These are phyloP conservation scores for Solanum neorickii DNA, from an alignment of 257 asterid genomes.

Conservation along the genomic window DNA sequence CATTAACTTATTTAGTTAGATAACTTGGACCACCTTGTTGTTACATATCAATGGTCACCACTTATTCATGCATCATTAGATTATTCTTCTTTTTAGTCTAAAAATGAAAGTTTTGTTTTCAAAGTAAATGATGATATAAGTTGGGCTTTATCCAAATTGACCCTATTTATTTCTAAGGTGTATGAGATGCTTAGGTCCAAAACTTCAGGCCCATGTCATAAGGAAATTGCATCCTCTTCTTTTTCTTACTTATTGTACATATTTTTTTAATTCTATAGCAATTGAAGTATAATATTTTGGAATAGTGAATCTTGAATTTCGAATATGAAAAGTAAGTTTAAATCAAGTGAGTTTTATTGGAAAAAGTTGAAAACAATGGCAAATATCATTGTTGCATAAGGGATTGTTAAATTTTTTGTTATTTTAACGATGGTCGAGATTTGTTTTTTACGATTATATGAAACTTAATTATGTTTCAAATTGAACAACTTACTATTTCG, in stretches of 20 bases:
- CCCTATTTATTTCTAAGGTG: not conserved
- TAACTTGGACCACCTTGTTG: slow-evolving; percentile 8
- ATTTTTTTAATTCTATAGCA: not conserved
- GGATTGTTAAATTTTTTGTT: not conserved
- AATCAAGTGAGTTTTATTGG: not conserved
- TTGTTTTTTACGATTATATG: too few species aligned
- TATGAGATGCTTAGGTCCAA: not conserved
- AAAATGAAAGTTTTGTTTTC: not conserved
- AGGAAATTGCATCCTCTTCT: not conserved
- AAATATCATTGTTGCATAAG: not conserved
- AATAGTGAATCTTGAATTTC: not conserved
- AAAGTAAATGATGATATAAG: not conserved
- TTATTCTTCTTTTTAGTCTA: not conserved
- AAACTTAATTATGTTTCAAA: too few species aligned
- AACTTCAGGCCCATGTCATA: not conserved
- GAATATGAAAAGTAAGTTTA: too few species aligned
- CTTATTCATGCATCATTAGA: not conserved
- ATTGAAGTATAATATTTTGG: too few species aligned
- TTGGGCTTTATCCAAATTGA: not conserved
- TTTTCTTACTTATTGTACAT: not conserved
- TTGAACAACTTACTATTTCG: not conserved
- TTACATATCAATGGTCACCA: not conserved
- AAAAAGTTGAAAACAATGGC: not conserved
- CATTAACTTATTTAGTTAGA: not conserved
- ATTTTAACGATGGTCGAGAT: not conserved